A percentile compares a stretch with the other conserved stretches of the same genome.
These are phyloP conservation scores for Marasmius tenuissimus DNA, from an alignment of 1,284 basidiomycete species.

Conservation along the genomic window DNA sequence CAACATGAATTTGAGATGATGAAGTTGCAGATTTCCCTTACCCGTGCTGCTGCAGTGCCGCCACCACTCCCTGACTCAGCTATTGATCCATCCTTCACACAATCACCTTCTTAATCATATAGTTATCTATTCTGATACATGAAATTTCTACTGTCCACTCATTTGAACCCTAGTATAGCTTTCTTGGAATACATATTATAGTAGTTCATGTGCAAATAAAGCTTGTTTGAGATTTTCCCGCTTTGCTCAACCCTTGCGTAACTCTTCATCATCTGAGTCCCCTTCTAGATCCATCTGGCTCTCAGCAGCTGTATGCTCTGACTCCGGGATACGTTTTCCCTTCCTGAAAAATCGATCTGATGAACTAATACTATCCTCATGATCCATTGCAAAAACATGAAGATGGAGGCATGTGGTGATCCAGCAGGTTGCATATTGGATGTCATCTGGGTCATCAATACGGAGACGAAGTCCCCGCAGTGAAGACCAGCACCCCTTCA, in stretches of 20 bases:
- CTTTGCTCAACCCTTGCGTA: neutral
- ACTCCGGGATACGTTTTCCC: neutral
- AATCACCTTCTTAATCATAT: no score
- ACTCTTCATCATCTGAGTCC: neutral
- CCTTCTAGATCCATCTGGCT: neutral
- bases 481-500: constrained; percentile 32
- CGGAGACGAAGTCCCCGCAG: constrained; percentile 25
- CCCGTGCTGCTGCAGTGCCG: no score
- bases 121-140: no score
- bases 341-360: neutral
- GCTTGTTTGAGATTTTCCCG: neutral
- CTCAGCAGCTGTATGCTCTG: neutral
- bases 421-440: constrained; percentile 29
- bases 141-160: no score
- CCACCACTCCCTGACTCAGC: no score
- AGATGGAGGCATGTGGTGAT: constrained; percentile 28
- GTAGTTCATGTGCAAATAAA: neutral
- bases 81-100: no score
- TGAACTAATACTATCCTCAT: neutral
- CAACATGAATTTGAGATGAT: no score
- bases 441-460: constrained; percentile 22
- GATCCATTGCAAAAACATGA: constrained; percentile 23
- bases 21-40: neutral
- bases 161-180: no score
- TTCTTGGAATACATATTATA: no score